phyloP scores from a whole-genome alignment of 345 rosid species.

The Salix suchowensis region DNA sequence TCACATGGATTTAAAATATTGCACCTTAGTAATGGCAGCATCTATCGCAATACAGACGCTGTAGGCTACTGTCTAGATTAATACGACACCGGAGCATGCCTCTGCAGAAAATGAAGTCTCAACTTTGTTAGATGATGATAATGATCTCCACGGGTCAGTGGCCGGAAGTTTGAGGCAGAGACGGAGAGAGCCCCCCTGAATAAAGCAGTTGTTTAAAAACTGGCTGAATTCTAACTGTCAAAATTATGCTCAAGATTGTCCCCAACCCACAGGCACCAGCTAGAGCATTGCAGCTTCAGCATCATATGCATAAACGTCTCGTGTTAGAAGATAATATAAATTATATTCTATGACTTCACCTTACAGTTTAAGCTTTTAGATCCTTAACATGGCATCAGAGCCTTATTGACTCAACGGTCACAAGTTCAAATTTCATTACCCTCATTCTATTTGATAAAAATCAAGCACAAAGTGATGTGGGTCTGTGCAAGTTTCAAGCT shows the following conservation, averaged over 20 bases:
- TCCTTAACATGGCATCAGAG: no score
- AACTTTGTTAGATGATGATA: neutral
- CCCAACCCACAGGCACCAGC: conserved; percentile 76
- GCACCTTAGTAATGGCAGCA: neutral
- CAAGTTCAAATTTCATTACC: no score
- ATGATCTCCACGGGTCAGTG: conserved; percentile 22
- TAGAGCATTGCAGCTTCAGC: conserved; percentile 19
- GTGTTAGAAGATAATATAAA: no score
- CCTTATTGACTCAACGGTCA: no score
- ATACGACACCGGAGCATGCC: neutral
- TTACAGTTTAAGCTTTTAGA: no score
- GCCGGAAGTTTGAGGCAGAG: conserved; percentile 37
- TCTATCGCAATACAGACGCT: neutral
- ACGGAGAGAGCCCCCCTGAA: conserved; percentile 67
- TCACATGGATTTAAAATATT: no score
- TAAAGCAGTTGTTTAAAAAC: conserved; percentile 92
- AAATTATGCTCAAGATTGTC: conserved; percentile 50
- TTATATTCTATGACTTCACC: rapidly evolving
- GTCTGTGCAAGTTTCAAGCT: no score
- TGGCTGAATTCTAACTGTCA: conserved; percentile 73
- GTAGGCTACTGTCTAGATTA: neutral
- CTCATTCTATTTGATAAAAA: no score
- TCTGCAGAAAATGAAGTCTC: neutral
- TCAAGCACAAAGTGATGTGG: no score
- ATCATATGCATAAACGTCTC: no score